phyloP scores from a whole-genome alignment of 305 asterid genomes.

The Withania somnifera region DNA sequence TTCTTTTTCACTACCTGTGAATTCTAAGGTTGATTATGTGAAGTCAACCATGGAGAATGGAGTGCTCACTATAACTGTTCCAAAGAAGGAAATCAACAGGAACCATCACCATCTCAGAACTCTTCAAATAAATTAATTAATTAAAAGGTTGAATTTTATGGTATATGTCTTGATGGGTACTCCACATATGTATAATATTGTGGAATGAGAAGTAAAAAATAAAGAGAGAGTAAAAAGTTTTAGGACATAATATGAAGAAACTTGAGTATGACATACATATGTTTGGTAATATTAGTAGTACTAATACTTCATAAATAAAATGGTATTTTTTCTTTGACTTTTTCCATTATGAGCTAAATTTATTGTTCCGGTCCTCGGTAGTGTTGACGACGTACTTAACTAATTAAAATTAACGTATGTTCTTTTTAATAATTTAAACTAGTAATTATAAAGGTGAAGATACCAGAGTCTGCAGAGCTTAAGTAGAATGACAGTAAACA shows the following conservation, averaged over 20 bases:
- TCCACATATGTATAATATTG: not conserved
- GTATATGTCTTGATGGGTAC: not conserved
- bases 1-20: conserved; percentile 17
- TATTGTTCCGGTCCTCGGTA: not conserved
- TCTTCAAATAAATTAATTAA: not conserved
- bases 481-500: too few relatives aligned
- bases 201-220: not conserved
- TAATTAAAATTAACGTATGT: not conserved
- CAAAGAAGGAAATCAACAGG: conserved; percentile 11
- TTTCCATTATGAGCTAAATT: not conserved
- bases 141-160: not conserved
- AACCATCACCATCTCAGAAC: not conserved
- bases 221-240: not conserved
- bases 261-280: not conserved
- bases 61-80: conserved; percentile 21
- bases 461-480: not conserved
- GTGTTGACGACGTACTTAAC: not conserved
- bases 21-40: conserved; percentile 11
- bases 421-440: not conserved
- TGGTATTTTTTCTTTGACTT: not conserved
- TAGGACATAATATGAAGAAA: not conserved
- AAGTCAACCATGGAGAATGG: conserved; percentile 16
- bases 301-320: not conserved
- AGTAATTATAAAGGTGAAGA: too few relatives aligned
- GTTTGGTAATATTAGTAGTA: not conserved